These are phyloP conservation scores for Amyloporia xantha DNA, from an alignment of 768 basidiomycete genomes.

Conservation along the genomic window DNA sequence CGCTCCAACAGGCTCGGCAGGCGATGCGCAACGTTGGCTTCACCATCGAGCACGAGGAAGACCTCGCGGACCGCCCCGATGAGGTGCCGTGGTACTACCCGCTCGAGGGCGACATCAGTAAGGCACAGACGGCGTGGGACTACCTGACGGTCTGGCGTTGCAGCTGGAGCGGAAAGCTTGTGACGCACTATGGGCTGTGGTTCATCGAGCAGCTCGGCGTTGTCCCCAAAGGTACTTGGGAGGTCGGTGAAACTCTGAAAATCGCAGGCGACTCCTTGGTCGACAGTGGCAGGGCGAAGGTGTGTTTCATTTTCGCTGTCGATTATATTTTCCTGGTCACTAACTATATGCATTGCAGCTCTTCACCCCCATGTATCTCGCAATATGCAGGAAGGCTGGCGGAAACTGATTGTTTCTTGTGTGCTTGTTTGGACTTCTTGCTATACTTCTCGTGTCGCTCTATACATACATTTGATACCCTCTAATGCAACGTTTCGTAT, in stretches of 20 bases:
- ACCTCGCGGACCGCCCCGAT: constrained; percentile 82
- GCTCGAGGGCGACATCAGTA: constrained; percentile 85
- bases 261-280: constrained; percentile 75
- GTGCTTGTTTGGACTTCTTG: background rate
- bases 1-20: constrained; percentile 56
- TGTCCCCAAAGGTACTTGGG: constrained; percentile 87
- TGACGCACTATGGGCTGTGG: constrained; percentile 78
- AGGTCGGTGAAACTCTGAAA: constrained; percentile 85
- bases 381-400: constrained; percentile 31
- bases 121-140: constrained; percentile 94
- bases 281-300: constrained; percentile 81
- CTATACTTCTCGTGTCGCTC: background rate
- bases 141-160: constrained; percentile 84
- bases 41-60: constrained; percentile 84
- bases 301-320: constrained; percentile 24
- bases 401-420: constrained; percentile 12
- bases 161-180: constrained; percentile 77
- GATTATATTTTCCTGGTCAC: constrained; percentile 2
- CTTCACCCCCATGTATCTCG: constrained; percentile 85
- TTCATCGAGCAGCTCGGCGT: constrained; percentile 71
- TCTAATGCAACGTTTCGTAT: no score
- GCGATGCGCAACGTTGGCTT: constrained; percentile 85
- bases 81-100: constrained; percentile 92
- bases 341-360: constrained; percentile 39
- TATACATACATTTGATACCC: background rate